phyloP scores from a whole-genome alignment of 257 asterid genomes.

The Jasminum sambac region DNA sequence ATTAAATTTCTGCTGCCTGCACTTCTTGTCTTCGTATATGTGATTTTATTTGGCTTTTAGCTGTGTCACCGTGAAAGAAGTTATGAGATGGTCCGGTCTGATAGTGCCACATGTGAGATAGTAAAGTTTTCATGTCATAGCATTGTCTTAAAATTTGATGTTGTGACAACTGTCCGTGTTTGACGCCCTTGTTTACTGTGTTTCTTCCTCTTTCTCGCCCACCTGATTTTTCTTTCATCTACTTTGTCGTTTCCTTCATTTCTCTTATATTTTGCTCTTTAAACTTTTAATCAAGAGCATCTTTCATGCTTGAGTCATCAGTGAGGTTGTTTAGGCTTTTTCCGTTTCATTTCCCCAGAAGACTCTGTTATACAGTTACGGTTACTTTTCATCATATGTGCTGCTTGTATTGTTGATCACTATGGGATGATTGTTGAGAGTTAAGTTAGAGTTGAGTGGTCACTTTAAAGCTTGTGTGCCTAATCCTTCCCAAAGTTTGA shows the following conservation, averaged over 20 bases:
- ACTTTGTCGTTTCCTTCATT: neutral
- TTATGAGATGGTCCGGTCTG: neutral
- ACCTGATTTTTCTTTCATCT: neutral
- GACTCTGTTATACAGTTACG: constrained; percentile 3
- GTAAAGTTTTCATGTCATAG: neutral
- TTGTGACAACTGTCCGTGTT: neutral
- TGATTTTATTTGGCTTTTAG: constrained; percentile 3
- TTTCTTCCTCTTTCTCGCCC: neutral
- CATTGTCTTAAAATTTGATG: constrained; percentile 10
- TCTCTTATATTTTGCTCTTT: neutral
- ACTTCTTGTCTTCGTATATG: neutral
- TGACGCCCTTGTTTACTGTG: neutral
- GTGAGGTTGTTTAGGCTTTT: neutral
- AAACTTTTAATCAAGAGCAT: neutral
- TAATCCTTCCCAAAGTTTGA: neutral
- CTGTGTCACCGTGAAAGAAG: neutral
- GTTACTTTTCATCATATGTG: neutral
- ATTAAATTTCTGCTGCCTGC: neutral
- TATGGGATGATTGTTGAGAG: neutral
- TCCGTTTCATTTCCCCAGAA: neutral
- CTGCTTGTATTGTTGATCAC: neutral
- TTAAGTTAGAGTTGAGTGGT: neutral
- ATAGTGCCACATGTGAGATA: neutral
- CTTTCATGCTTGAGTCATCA: constrained; percentile 6
- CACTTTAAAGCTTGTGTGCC: neutral